Conservation (phyloP, 768 basidiomycete species). For the Boletus subcaerulescens region DNA sequence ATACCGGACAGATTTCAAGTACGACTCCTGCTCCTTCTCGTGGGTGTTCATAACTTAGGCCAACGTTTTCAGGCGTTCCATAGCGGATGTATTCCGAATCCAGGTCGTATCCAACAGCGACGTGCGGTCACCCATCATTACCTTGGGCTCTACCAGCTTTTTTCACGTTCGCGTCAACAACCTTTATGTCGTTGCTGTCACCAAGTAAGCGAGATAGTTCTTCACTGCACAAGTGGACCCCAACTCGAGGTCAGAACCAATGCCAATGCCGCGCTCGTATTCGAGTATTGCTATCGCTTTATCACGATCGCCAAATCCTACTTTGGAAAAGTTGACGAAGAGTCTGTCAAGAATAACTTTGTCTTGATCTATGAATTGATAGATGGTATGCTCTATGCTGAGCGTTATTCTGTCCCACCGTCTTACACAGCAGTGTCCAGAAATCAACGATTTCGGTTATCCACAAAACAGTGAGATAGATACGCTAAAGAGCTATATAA, state of each 20-base stretch:
- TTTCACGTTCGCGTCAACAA: conserved; percentile 97
- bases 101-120: conserved; percentile 98
- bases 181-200: conserved; percentile 92
- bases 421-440: conserved; percentile 37
- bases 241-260: conserved; percentile 63
- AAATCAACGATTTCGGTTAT: conserved; percentile 98
- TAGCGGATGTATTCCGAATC: conserved; percentile 97
- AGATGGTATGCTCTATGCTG: conserved; percentile 60
- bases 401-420: neutral
- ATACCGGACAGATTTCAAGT: conserved; percentile 98
- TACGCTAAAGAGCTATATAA: conserved; percentile 96
- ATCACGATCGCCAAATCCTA: conserved; percentile 93
- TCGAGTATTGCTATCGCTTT: conserved; percentile 97
- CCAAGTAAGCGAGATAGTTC: conserved; percentile 62
- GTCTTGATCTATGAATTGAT: conserved; percentile 97
- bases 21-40: conserved; percentile 26
- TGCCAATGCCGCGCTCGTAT: conserved; percentile 95
- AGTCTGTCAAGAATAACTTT: conserved; percentile 98
- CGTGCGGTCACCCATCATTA: conserved; percentile 95
- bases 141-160: conserved; percentile 96
- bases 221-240: neutral
- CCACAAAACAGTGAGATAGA: conserved; percentile 99
- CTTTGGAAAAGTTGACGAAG: conserved; percentile 98
- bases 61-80: conserved; percentile 67
- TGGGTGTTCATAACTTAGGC: neutral